A percentile compares a stretch with the other conserved stretches of the same genome.
These are phyloP conservation scores for Psidium friedrichsthalianum DNA, from an alignment of 345 rosid genomes.

Conservation along the genomic window DNA sequence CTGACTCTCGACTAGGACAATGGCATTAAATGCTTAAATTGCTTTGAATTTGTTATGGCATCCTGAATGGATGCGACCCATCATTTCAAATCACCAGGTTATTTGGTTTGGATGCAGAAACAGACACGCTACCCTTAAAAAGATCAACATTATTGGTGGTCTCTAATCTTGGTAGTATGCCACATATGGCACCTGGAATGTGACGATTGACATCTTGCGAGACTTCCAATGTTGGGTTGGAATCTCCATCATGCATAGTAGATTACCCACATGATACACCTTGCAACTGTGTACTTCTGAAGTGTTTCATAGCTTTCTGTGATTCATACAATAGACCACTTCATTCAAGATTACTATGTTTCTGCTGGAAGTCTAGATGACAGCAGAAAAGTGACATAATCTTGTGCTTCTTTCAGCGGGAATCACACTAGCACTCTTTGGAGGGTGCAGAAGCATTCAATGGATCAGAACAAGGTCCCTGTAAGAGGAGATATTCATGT, in stretches of 20 bases:
- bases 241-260: not conserved
- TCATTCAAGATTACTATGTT: not conserved
- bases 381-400: not conserved
- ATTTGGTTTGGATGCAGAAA: not conserved
- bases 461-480: slow-evolving; percentile 89
- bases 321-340: not conserved
- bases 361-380: not conserved
- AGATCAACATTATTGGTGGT: not conserved
- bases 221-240: not conserved
- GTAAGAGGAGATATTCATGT: slow-evolving; percentile 99
- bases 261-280: not conserved
- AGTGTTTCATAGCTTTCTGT: not conserved
- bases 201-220: not conserved
- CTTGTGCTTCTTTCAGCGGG: slow-evolving; percentile 49
- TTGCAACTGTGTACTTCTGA: not conserved
- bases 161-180: not conserved
- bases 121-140: not conserved
- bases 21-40: not conserved
- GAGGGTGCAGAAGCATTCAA: slow-evolving; percentile 95
- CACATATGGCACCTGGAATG: not conserved
- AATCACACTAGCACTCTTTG: slow-evolving; percentile 81
- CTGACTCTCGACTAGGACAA: not conserved
- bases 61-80: not conserved
- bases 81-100: not conserved
- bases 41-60: not conserved